Conservation (phyloP, 345 rosid species). For the Psidium friedrichsthalianum region DNA sequence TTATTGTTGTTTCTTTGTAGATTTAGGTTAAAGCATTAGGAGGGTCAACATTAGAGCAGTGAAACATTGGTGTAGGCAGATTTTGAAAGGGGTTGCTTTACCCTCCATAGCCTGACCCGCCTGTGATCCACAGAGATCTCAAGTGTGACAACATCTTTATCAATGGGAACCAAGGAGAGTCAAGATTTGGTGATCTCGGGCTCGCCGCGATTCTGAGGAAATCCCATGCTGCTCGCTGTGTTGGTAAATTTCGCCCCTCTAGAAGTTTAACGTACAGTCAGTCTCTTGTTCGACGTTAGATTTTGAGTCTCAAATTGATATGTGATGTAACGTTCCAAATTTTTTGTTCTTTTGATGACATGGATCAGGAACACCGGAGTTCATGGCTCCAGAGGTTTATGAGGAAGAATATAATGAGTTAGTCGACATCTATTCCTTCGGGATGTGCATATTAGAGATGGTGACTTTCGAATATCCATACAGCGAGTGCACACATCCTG, state of each 20-base stretch:
- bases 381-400: constrained; percentile 99
- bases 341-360: background rate
- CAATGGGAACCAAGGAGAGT: constrained; percentile 99
- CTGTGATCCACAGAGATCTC: constrained; percentile 93
- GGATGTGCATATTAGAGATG: constrained; percentile 97
- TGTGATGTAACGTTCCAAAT: background rate
- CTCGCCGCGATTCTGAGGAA: constrained; percentile 89
- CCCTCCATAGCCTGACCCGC: constrained; percentile 84
- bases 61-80: constrained; percentile 97
- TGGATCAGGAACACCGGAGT: constrained; percentile 84
- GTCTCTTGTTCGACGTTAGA: background rate
- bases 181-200: constrained; percentile 97
- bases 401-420: constrained; percentile 94
- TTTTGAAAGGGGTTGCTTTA: constrained; percentile 75
- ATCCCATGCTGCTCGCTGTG: constrained; percentile 86
- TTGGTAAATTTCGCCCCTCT: constrained; percentile 30
- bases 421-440: constrained; percentile 93
- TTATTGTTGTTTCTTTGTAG: constrained; percentile 11
- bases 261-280: background rate
- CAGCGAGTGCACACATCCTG: constrained; percentile 93
- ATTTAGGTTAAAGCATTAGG: constrained; percentile 70
- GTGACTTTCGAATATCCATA: constrained; percentile 94
- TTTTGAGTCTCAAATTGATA: background rate
- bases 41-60: constrained; percentile 85
- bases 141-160: constrained; percentile 97